phyloP scores from a whole-genome alignment of 768 basidiomycete genomes.

The Cystobasidium tubakii region DNA sequence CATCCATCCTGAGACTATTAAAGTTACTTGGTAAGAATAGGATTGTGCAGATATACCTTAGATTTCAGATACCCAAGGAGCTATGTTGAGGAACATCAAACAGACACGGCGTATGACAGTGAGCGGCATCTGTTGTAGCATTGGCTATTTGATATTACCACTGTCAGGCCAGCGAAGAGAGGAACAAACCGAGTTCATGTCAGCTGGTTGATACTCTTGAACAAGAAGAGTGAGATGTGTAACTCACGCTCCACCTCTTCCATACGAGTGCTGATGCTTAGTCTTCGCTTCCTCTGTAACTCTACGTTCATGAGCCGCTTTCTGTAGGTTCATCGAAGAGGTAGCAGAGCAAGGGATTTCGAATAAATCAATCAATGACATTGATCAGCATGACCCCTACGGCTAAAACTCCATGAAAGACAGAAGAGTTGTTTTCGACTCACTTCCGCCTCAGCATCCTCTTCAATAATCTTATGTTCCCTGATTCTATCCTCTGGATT shows the following conservation, averaged over 20 bases:
- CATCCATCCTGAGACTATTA: too few relatives aligned
- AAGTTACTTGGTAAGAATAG: too few relatives aligned
- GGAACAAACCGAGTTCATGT: background rate
- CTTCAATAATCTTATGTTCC: conserved; percentile 5
- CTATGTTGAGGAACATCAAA: too few relatives aligned
- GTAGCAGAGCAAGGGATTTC: background rate
- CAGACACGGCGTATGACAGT: too few relatives aligned
- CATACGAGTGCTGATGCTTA: conserved; percentile 28
- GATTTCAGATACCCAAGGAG: too few relatives aligned
- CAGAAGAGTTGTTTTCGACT: too few relatives aligned
- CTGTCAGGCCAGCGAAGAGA: background rate
- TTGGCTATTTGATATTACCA: conserved; percentile 32
- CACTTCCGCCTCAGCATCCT: conserved; percentile 23
- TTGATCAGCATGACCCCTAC: too few relatives aligned
- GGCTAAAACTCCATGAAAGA: too few relatives aligned
- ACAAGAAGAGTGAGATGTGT: background rate
- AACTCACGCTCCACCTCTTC: conserved; percentile 35
- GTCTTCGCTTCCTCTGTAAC: background rate
- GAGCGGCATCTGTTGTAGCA: background rate
- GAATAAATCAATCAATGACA: too few relatives aligned
- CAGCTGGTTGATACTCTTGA: background rate
- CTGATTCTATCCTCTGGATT: background rate
- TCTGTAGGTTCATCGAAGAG: too few relatives aligned
- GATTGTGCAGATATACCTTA: too few relatives aligned
- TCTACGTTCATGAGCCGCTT: conserved; percentile 19